A percentile compares a stretch with the other conserved stretches of the same genome.
Conservation (phyloP, 1,284 basidiomycete species). For the Puccinia brachypodii region DNA sequence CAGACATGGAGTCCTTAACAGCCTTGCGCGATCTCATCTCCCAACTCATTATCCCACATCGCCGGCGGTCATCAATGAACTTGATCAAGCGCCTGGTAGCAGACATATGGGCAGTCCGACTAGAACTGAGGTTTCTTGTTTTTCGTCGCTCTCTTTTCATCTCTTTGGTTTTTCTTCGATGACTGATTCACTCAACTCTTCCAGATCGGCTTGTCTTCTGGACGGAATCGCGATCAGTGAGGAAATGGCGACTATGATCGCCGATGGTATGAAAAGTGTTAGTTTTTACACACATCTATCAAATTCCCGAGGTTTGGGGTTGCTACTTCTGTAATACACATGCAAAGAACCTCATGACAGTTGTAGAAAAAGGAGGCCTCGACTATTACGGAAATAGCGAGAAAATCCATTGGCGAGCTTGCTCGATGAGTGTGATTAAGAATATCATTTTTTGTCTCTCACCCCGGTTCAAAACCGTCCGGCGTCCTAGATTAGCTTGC, state of each 20-base stretch:
- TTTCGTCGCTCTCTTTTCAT: not conserved
- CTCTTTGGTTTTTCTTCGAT: not conserved
- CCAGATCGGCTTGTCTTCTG: slow-evolving; percentile 14
- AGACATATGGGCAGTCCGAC: slow-evolving; percentile 14
- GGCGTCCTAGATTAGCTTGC: too few species aligned
- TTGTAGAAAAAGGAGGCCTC: too few species aligned
- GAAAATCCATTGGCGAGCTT: too few species aligned
- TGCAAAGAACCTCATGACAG: too few species aligned
- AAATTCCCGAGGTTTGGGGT: too few species aligned
- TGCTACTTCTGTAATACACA: not conserved
- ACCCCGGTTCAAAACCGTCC: too few species aligned
- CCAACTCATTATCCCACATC: slow-evolving; percentile 4
- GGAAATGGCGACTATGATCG: slow-evolving; percentile 2
- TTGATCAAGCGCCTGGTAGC: slow-evolving; percentile 7
- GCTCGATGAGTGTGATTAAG: too few species aligned
- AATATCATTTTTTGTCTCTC: too few species aligned
- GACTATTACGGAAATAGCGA: too few species aligned
- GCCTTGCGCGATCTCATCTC: not conserved
- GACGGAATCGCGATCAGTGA: slow-evolving; percentile 20
- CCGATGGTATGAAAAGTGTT: slow-evolving; percentile 8
- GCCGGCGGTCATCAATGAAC: not conserved
- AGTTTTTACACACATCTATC: slow-evolving; percentile 1
- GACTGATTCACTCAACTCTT: not conserved
- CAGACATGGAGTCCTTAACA: not conserved
- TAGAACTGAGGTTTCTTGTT: not conserved